Evolutionary conservation across 345 rosid genomes (phyloP), one percentile per base, ranked within the genome.

Genomic region (Orychophragmus violaceus): DNA sequence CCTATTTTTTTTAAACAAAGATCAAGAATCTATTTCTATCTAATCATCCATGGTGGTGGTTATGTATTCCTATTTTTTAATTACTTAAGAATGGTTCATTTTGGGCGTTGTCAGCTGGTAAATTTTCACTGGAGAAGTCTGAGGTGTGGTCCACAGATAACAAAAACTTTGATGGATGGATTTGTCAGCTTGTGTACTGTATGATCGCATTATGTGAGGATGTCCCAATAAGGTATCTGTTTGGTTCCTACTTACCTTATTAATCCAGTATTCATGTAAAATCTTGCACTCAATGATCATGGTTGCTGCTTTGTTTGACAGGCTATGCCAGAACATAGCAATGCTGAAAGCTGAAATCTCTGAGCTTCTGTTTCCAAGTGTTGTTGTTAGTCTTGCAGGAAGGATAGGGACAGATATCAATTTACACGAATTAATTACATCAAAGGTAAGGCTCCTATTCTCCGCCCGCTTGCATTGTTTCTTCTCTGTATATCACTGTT

Each of bases 301-400:
- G 61, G 49, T 54, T 65, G 29, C 65, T 45, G 36, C 69, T 70
- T 69, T 51, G 27, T 44, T 46, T 74, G 71, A 46, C 83, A 93
- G 98, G 81, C 81, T 93, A 76, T 93, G 90, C 70, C 98, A 88
- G 79, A 89, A 86, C 73, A 80, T 93, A 65, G 89, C 83, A 66
- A 58, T 83, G 74, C 71, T 85, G 70, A 93, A 93, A 78, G 82
- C 94, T 49, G 97, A 93, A 81, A 88, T 82, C 45, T 87, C 97
- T 55, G 97, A 90, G 88, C 90, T 93, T 74, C 77, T 90, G 32
- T 80, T 93, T 59, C 87, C 97, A 11, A 80, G 79, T 76, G 82
- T 86, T 50, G 54, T 88, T 77, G 91, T 85, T 70, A 85, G 86
- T 83, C 79, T 93, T 32, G 91, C 94, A 12, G 77, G 79, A 71